Evolutionary conservation across 163 green algal genomes (phyloP), one percentile per base, ranked within the genome.

Genomic region (Chlamydomonas reinhardtii): DNA sequence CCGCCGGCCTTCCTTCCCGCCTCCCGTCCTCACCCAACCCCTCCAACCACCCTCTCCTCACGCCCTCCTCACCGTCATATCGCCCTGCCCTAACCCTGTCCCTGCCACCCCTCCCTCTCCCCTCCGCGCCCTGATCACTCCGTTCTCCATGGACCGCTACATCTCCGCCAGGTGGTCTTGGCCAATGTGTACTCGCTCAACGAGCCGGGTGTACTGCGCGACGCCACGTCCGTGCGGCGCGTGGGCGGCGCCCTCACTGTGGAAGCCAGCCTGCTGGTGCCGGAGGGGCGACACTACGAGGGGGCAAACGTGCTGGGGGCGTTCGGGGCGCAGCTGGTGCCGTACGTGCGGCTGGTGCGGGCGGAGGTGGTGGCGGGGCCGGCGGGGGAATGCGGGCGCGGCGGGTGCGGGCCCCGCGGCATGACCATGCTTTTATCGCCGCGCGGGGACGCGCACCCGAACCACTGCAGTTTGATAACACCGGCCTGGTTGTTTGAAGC

Each of bases 201-300:
- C 16, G 71, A 74, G 71, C 82, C 61, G 61, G 29, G 52, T 56
- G 80, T 86, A 54, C 80, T 86, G 31, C 37, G 39, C 8, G 80
- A 86, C 70, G 54, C 54, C 27, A 52, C 54, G 25, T 74, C 61
- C n/a, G 54, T 82, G 20, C 56, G 68, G 59, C 71, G 61, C 14
- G n/a, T 82, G 79, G 66, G 6, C 8, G 52, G 72, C 56, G 39
- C 24, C 27, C 56, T 80, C 19, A 25, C 32, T 37, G 72, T 82
- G 72, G 82, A 87, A n/a, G 82, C n/a, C 11, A 56, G 37, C 17
- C 27, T 70, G 32, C 61, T 68, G 82, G 82, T 87, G 82, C 59
- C 82, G 37, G 82, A 87, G 72, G 82, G 82, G n/a, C 59, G 54
- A 1, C 82, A 87, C 39, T 76, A 62, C 66, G 82, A 82, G 61